Evolutionary conservation across 129 eudicot genomes (phyloP).

Genomic region (Ambrosia artemisiifolia): DNA sequence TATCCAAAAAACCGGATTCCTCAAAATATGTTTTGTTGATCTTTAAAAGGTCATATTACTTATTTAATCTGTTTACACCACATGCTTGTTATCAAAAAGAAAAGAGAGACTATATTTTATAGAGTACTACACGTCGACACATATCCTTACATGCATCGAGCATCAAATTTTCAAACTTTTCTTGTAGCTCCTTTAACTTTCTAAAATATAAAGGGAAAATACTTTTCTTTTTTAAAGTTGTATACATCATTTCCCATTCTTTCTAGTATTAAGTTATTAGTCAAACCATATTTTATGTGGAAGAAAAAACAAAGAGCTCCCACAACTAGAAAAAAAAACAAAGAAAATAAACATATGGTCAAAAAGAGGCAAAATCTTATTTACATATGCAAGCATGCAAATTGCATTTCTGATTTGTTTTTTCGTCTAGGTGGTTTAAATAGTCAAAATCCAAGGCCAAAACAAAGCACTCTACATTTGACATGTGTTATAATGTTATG

Average conservation of each 20-base stretch:
- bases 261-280: conserved; percentile 6
- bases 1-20: too few species aligned
- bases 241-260: too few species aligned
- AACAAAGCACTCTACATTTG: conserved; percentile 2
- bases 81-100: background rate
- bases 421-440: conserved; percentile 21
- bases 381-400: conserved; percentile 33
- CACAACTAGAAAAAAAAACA: background rate
- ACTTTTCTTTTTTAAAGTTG: background rate
- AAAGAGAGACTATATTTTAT: background rate
- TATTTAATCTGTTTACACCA: too few species aligned
- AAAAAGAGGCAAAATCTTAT: conserved; percentile 33
- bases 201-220: background rate
- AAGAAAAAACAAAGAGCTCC: conserved; percentile 22
- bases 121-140: too few species aligned
- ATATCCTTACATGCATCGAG: background rate
- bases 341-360: conserved; percentile 27
- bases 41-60: too few species aligned
- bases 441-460: conserved; percentile 30
- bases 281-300: conserved; percentile 20
- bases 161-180: background rate
- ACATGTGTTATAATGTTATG: background rate
- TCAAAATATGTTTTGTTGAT: too few species aligned
- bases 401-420: conserved; percentile 17
- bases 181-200: background rate